Base-by-base conservation (phyloP, 257 asterid species). In the Penstemon newberryi region DNA sequence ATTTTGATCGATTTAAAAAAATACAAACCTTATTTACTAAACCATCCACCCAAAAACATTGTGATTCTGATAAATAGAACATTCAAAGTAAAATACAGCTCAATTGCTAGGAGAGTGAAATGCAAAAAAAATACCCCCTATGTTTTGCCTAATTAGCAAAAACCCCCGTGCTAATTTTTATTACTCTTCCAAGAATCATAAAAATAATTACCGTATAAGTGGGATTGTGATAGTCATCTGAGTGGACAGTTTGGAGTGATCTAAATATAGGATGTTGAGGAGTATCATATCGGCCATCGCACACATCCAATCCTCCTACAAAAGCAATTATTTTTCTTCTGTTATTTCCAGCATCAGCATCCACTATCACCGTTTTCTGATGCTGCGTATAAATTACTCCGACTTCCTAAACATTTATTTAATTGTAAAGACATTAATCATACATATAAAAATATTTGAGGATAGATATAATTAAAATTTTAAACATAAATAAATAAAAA, bases 221-320 rank as follows among this genome's bases (percentile, higher is more conserved):
- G 33, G 98, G 99, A 74, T 94, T 94, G 78, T 89, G 99, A 75
- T 89, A 91, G 88, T 94, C 99, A 51, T 87, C 96, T 36, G 86
- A 75, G 74, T 94, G 99, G 73, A 70, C 52, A 63, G 93, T 91
- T 56, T 82, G 80, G 47, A 84, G 85, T 38, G 92, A 79, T 83
- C 94, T 83, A 75, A 89, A 86, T 62, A 94, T 9, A 50, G 86
- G 87, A 78, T 94, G 99, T 57, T 81, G 77, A 38, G 99, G 96
- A 68, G 86, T 81, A 78, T 94, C 99, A 68, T 94, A 94, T 72
- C 99, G 87, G 13, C 99, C 99, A 70, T 91, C 89, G 63, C 99
- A 94, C 66, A 94, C 71, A 77, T 94, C 99, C 56, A 94, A 90
- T 44, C 99, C 99, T 59, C 99, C 98, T 63, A 94, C 77, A 81